These are phyloP conservation scores for Cercospora sp. DNA, from an alignment of 2,329 filamentous ascomycete genomes.

Conservation along the genomic window DNA sequence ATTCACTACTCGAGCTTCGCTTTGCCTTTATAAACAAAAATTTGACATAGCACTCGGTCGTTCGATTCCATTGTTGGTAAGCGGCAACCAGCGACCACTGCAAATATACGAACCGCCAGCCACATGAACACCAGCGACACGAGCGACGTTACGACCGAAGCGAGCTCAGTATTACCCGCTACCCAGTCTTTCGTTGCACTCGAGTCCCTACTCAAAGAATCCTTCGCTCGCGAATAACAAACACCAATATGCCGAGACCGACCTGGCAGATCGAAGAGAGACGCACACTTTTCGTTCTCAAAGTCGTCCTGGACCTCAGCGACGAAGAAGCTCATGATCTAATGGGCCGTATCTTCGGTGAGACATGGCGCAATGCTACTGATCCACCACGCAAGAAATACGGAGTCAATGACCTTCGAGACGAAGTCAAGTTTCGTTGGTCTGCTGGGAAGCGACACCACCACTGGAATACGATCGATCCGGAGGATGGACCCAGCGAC, in stretches of 20 bases:
- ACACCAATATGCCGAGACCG: neutral
- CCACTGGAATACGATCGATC: neutral
- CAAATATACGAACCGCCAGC: neutral
- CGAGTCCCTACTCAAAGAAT: neutral
- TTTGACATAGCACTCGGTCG: neutral
- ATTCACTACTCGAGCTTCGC: neutral
- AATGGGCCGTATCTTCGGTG: slow-evolving; percentile 6
- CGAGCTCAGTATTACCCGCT: neutral
- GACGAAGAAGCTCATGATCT: neutral
- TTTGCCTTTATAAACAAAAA: neutral
- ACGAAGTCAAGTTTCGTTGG: slow-evolving; percentile 4
- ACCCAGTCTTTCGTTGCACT: neutral
- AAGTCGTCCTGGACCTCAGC: neutral
- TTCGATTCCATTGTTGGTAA: neutral
- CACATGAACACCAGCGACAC: neutral
- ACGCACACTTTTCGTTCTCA: neutral
- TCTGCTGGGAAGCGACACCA: neutral
- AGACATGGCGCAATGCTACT: neutral
- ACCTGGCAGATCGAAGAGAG: neutral
- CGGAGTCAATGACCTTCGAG: neutral
- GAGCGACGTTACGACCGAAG: neutral
- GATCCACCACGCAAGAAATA: neutral
- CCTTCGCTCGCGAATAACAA: too few species aligned
- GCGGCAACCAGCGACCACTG: neutral
- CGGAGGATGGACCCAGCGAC: neutral